A percentile compares a stretch with the other conserved stretches of the same genome.
Evolutionary conservation across 768 basidiomycete species (phyloP).

Genomic region (Russula compacta): DNA sequence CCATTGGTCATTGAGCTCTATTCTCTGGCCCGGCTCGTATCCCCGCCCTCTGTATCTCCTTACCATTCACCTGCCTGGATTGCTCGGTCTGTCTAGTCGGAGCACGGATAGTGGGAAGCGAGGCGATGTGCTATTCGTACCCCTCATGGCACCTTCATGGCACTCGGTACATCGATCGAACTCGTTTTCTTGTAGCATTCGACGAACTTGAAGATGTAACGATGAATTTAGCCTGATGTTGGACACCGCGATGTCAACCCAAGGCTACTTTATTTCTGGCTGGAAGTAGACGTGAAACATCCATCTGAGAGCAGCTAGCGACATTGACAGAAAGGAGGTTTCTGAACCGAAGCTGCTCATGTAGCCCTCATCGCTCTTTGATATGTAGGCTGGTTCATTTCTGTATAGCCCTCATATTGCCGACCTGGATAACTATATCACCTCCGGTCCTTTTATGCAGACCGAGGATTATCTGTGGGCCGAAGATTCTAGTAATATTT

Average conservation of each 20-base stretch:
- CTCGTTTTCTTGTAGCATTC: background rate
- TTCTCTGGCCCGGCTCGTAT: background rate
- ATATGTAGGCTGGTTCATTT: background rate
- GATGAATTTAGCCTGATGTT: background rate
- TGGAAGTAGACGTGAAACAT: too few species aligned
- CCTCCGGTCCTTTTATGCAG: too few species aligned
- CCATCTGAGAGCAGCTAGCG: background rate
- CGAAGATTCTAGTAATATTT: background rate
- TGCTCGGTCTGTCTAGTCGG: background rate
- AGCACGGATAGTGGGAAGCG: background rate
- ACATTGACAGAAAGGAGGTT: background rate
- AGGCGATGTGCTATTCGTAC: background rate
- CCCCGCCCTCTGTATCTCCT: background rate
- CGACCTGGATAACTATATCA: background rate
- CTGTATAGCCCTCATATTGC: background rate
- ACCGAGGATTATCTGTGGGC: background rate
- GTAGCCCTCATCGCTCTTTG: background rate
- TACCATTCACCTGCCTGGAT: background rate
- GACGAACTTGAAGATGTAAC: background rate
- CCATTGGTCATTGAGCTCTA: too few species aligned
- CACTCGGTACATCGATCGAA: background rate
- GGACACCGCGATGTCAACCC: too few species aligned
- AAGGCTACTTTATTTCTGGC: background rate
- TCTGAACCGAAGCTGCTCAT: background rate
- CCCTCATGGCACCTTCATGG: background rate